Base-by-base conservation (phyloP, 2,329 filamentous ascomycete species). In the Teratosphaeria viscida region DNA sequence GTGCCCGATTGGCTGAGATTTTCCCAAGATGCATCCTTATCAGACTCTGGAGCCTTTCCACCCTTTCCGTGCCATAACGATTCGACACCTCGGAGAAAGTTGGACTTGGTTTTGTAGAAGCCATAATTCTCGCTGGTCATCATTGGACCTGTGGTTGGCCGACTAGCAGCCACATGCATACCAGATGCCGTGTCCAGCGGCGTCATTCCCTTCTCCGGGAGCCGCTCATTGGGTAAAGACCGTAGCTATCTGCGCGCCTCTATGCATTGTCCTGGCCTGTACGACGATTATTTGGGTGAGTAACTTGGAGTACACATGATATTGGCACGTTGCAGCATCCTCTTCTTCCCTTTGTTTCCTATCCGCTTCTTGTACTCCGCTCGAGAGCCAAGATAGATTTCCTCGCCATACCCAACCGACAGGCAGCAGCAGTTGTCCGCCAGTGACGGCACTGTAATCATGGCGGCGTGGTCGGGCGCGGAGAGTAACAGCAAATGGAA, bases 401-500 rank as follows among this genome's bases (percentile, higher is more conserved):
- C 16, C 26, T 8, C 23, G 11, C 14, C 35, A 56, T 43, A 8
- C 32, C 35, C 23, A 23, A n/a, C 43, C 43, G n/a, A 32, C 14
- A 53, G 16, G 12, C 19, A 12, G 23, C 23, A 53, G 43, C 43
- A 49, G 43, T 8, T n/a, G 19, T 19, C 3, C 6, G 10, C 23
- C 4, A 19, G 16, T 49, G 16, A 19, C 16, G 19, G 26, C 29
- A 54, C 58, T 55, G 39, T 23, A 27, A 19, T 58, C 35, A 32
- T 54, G 52, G 32, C 52, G 32, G 23, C 53, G 35, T 55, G 54
- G 47, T 47, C 53, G 43, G 58, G 35, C 63, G 67, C 57, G 19
- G 73, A 77, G 66, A 76, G 74, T 57, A 78, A 77, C 66, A 72
- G 70, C 64, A 73, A 76, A 61, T 76, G 73, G 74, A 78, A 78